Evolutionary conservation across 352 stramenopile genomes (phyloP), one percentile per base, ranked within the genome.

Genomic region (Pythium plurisporium): DNA sequence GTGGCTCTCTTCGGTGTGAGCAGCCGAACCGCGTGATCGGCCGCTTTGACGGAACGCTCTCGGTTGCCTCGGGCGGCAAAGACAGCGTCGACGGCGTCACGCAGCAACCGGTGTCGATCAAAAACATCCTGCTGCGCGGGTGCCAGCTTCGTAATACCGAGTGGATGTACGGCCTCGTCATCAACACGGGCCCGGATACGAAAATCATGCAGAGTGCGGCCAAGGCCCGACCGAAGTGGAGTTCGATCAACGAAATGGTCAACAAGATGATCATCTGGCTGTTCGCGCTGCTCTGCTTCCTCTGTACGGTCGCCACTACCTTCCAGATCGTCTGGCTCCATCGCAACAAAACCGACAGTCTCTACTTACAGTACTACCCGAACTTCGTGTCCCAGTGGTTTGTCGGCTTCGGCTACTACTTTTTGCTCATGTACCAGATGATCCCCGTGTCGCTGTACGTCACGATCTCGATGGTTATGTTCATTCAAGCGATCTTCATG

Each of bases 171-270:
- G 94, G 91, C 0, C 57, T 98, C 7, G 95, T 97, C 5, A 73
- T 98, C 10, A 97, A 98, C 66, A 97, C 91, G 7, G 92, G 91
- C 23, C 70, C 95, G 27, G 91, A 98, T 52, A 80, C 76, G 6
- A 97, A 97, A 65, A 95, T 97, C 48, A 95, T 96, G 78, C 91
- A 91, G 84, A 96, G 81, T 58, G 90, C 83, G 3, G 81, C 79
- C 3, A 77, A 93, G 41, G 83, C 89, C 41, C 90, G 90, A 53
- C 75, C 83, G 2, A 95, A 95, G 59, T n/a, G 89, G 14, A 89
- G 76, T 10, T 89, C 81, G 8, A 91, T 95, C 56, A 80, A 91
- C 41, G 83, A 89, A 37, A 91, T 91, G 76, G 92, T 79, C 9
- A 91, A 95, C 67, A 73, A 71, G n/a, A 79, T 93, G 29, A 82